phyloP scores from a whole-genome alignment of 1,139 yeast species.

The Pichia sp. region DNA sequence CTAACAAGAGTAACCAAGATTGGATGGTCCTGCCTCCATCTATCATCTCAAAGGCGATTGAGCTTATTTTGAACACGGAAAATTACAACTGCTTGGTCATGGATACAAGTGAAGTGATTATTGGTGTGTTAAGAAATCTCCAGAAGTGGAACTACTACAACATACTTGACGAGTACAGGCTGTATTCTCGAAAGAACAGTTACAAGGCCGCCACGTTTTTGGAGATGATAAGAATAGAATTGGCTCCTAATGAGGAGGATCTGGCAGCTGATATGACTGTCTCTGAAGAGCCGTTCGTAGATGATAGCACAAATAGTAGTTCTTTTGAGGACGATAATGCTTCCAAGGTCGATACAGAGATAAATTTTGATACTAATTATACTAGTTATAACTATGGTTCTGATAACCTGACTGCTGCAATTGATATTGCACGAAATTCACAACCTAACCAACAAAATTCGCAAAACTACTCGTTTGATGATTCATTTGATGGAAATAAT shows the following conservation, averaged over 20 bases:
- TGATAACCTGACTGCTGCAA: not conserved
- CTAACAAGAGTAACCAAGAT: slow-evolving; percentile 35
- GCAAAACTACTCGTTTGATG: not conserved
- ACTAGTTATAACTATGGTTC: not conserved
- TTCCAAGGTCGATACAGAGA: too few relatives aligned
- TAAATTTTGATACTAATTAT: not conserved
- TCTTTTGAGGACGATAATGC: not conserved
- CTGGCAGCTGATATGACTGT: not conserved
- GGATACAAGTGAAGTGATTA: slow-evolving; percentile 72
- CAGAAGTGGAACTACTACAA: slow-evolving; percentile 88
- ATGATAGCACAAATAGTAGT: not conserved
- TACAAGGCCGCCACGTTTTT: slow-evolving; percentile 72
- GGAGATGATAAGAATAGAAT: slow-evolving; percentile 12
- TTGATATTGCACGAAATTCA: not conserved
- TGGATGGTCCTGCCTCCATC: slow-evolving; percentile 67
- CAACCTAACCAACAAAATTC: not conserved
- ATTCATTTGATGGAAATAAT: too few relatives aligned
- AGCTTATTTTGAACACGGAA: slow-evolving; percentile 48
- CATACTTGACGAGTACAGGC: slow-evolving; percentile 75
- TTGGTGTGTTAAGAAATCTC: slow-evolving; percentile 72
- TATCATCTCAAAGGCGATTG: slow-evolving; percentile 49
- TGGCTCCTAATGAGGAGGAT: not conserved
- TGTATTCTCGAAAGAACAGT: slow-evolving; percentile 63
- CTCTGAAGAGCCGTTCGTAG: not conserved
- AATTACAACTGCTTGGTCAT: slow-evolving; percentile 68